phyloP scores from a whole-genome alignment of 2,329 filamentous ascomycete genomes.

The Botryotinia narcissicola region DNA sequence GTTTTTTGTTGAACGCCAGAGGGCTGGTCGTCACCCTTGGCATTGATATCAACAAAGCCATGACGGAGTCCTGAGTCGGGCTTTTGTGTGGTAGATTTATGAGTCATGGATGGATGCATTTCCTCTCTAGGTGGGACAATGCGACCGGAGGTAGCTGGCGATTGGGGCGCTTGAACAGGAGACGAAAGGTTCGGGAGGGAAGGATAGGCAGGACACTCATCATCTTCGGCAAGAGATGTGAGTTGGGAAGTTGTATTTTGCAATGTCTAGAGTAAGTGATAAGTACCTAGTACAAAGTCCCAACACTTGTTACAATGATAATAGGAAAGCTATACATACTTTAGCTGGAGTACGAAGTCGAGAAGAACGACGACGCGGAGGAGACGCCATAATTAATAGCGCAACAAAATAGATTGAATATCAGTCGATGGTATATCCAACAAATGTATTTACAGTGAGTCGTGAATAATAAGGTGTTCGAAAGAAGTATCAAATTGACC shows the following conservation, averaged over 20 bases:
- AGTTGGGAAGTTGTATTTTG: conserved; percentile 29
- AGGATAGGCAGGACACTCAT: conserved; percentile 32
- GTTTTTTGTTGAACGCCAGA: conserved; percentile 54
- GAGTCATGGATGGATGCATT: conserved; percentile 87
- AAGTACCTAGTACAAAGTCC: not conserved
- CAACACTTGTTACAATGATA: not conserved
- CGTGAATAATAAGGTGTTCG: not conserved
- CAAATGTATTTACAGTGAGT: not conserved
- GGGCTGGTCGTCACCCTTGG: conserved; percentile 41
- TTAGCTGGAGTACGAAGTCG: conserved; percentile 38
- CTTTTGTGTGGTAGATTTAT: conserved; percentile 69
- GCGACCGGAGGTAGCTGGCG: conserved; percentile 63
- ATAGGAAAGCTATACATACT: conserved; percentile 29
- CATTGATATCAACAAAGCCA: conserved; percentile 71
- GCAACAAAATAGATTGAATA: not conserved
- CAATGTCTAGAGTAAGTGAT: conserved; percentile 20
- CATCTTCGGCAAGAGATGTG: conserved; percentile 35
- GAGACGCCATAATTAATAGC: conserved; percentile 26
- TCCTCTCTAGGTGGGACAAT: conserved; percentile 72
- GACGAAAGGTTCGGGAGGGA: conserved; percentile 31
- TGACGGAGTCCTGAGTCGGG: conserved; percentile 78
- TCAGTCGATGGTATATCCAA: not conserved
- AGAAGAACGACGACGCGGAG: conserved; percentile 38
- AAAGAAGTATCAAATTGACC: not conserved
- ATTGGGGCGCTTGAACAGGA: conserved; percentile 40